Evolutionary conservation across 2,329 filamentous ascomycete genomes (phyloP).

Genomic region (Lojkania enalia): DNA sequence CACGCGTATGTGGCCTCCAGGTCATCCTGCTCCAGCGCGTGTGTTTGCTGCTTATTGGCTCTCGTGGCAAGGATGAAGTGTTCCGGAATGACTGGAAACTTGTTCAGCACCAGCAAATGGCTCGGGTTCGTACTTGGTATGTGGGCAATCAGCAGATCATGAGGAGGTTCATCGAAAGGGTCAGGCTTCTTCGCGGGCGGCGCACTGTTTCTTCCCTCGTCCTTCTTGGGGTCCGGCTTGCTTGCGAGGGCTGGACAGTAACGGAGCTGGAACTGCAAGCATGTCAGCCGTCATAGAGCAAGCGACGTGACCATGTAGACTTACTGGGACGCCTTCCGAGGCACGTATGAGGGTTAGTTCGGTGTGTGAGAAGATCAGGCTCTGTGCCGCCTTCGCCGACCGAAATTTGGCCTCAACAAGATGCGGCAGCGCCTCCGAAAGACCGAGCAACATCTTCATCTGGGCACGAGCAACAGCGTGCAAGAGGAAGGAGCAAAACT

Average conservation of each 20-base stretch:
- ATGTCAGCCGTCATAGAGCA: conserved; percentile 13
- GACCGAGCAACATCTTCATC: conserved; percentile 36
- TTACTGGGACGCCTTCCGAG: conserved; percentile 42
- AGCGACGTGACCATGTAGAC: conserved; percentile 12
- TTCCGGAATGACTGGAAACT: conserved; percentile 70
- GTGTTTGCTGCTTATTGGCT: conserved; percentile 65
- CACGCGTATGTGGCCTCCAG: conserved; percentile 65
- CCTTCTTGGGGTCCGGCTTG: conserved; percentile 59
- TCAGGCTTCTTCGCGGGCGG: conserved; percentile 47
- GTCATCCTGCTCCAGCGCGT: conserved; percentile 64
- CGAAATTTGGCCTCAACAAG: conserved; percentile 45
- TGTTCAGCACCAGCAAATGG: conserved; percentile 72
- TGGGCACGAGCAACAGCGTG: background rate
- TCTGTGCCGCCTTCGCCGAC: conserved; percentile 38
- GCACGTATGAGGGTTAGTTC: conserved; percentile 45
- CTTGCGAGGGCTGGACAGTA: conserved; percentile 70
- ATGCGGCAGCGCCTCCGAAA: conserved; percentile 39
- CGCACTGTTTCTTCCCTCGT: conserved; percentile 23
- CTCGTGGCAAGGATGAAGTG: conserved; percentile 74
- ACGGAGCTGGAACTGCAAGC: conserved; percentile 68
- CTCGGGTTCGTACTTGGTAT: conserved; percentile 50
- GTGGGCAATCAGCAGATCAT: conserved; percentile 58
- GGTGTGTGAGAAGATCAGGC: conserved; percentile 46
- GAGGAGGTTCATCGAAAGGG: conserved; percentile 65
- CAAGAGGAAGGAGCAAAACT: background rate